Evolutionary conservation across 2,329 filamentous ascomycete species (phyloP).

Genomic region (Colletotrichum navitas): DNA sequence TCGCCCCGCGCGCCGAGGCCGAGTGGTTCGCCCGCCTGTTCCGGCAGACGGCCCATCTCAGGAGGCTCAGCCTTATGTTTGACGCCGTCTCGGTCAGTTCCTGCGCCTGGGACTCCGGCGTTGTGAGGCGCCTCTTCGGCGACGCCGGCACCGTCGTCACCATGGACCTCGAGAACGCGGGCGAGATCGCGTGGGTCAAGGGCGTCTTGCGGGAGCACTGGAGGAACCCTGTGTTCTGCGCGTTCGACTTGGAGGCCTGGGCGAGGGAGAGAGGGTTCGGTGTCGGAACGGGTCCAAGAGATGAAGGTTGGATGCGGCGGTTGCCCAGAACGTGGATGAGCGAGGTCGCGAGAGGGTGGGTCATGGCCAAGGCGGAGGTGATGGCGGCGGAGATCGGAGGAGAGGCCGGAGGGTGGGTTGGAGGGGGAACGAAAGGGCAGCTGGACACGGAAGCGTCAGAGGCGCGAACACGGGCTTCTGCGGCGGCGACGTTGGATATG

Average conservation of each 20-base stretch:
- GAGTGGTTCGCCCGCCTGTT: constrained; percentile 32
- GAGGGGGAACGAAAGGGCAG: neutral
- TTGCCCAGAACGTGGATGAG: constrained; percentile 29
- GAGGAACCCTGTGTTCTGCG: constrained; percentile 33
- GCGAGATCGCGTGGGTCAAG: constrained; percentile 25
- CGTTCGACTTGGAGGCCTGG: constrained; percentile 36
- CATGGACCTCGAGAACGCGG: constrained; percentile 28
- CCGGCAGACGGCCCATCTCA: neutral
- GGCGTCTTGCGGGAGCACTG: constrained; percentile 10
- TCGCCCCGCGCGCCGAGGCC: constrained; percentile 30
- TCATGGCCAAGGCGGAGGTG: constrained; percentile 2
- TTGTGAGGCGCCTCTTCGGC: constrained; percentile 13
- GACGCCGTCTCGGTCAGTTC: constrained; percentile 9
- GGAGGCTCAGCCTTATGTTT: constrained; percentile 20
- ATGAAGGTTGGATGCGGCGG: constrained; percentile 28
- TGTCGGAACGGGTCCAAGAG: neutral
- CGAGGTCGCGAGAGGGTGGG: constrained; percentile 33
- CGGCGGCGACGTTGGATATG: neutral
- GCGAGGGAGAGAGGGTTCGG: constrained; percentile 6
- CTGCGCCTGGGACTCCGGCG: constrained; percentile 19
- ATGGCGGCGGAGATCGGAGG: neutral
- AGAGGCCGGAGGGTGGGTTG: neutral
- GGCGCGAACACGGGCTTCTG: neutral
- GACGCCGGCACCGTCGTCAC: constrained; percentile 13
- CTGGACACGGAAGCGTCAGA: neutral